Conservation (phyloP, 1,284 basidiomycete genomes). For the Spongispora temasekensis region DNA sequence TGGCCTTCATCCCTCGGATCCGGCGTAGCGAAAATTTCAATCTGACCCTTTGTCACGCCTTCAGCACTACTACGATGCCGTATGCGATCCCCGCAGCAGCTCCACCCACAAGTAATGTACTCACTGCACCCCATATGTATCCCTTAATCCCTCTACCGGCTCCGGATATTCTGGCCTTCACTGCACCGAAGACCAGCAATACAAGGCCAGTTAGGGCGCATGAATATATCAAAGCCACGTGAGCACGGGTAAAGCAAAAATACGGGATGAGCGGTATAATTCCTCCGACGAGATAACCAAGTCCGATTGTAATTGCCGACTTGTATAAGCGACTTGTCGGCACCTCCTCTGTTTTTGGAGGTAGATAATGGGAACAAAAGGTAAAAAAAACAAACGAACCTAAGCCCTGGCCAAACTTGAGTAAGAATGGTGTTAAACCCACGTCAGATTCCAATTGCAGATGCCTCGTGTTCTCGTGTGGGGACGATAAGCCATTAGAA, state of each 20-base stretch:
- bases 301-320: conserved; percentile 91
- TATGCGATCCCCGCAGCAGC: conserved; percentile 89
- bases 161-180: conserved; percentile 90
- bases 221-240: conserved; percentile 71
- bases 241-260: conserved; percentile 75
- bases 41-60: conserved; percentile 39
- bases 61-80: conserved; percentile 79
- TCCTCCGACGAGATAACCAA: conserved; percentile 85
- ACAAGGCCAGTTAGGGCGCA: conserved; percentile 80
- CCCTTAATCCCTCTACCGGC: conserved; percentile 58
- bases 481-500: conserved; percentile 20
- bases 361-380: conserved; percentile 1
- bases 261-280: conserved; percentile 90
- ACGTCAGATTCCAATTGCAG: conserved; percentile 71
- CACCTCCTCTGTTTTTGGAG: conserved; percentile 73
- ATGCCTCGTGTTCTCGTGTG: conserved; percentile 51
- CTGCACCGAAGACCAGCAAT: conserved; percentile 86
- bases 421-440: conserved; percentile 86
- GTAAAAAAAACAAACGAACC: conserved; percentile 47
- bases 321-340: conserved; percentile 69
- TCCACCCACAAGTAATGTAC: conserved; percentile 89
- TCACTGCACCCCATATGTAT: conserved; percentile 84
- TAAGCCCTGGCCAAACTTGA: conserved; percentile 91
- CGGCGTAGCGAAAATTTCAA: no score
- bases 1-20: no score